Conservation (phyloP, 2,329 filamentous ascomycete genomes). For the Moelleriella libera region DNA sequence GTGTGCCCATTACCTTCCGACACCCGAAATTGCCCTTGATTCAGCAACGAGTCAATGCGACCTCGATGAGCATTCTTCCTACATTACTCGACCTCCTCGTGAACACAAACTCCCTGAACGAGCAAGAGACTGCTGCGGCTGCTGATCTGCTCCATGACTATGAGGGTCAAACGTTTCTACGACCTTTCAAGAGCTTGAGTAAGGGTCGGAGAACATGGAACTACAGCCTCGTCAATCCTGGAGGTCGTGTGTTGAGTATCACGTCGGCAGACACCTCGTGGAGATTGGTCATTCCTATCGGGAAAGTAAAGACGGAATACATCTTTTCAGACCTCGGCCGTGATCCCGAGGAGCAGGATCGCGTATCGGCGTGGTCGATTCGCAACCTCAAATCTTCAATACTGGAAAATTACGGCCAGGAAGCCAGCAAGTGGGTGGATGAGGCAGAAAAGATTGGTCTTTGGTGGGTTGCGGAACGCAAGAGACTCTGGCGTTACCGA, state of each 20-base stretch:
- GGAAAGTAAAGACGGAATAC: conserved; percentile 14
- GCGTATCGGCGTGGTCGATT: conserved; percentile 7
- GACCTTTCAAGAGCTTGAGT: conserved; percentile 9
- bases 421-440: conserved; percentile 13
- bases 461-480: conserved; percentile 16
- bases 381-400: conserved; percentile 5
- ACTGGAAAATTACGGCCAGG: conserved; percentile 6
- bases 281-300: conserved; percentile 15
- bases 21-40: conserved; percentile 17
- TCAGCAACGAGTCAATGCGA: conserved; percentile 12
- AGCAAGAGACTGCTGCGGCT: conserved; percentile 11
- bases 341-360: conserved; percentile 14
- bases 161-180: conserved; percentile 19
- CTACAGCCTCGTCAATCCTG: conserved; percentile 17
- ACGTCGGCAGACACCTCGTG: conserved; percentile 10
- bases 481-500: conserved; percentile 5
- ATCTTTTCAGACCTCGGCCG: conserved; percentile 12
- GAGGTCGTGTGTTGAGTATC: conserved; percentile 14
- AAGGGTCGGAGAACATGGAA: conserved; percentile 14
- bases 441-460: conserved; percentile 15
- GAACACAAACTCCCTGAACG: conserved; percentile 15
- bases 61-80: conserved; percentile 19
- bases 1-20: conserved; percentile 16
- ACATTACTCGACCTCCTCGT: conserved; percentile 20
- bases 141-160: conserved; percentile 17